A percentile compares a stretch with the other conserved stretches of the same genome.
These are phyloP conservation scores for Cladophialophora immunda DNA, from an alignment of 2,329 filamentous ascomycete genomes.

Conservation along the genomic window DNA sequence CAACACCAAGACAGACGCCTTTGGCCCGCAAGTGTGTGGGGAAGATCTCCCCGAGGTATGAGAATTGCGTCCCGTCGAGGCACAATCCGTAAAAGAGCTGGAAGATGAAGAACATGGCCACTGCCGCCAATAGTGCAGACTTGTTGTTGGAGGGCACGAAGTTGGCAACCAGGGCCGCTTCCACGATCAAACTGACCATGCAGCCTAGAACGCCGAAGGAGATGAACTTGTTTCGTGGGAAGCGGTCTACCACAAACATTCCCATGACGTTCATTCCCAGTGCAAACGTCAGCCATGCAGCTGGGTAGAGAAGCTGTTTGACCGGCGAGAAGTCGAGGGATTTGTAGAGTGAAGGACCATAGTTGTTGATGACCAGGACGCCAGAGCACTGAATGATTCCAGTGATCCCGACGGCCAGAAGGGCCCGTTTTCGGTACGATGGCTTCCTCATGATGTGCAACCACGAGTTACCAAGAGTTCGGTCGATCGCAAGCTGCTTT, in stretches of 20 bases:
- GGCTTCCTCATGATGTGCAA: slow-evolving; percentile 35
- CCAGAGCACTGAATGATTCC: slow-evolving; percentile 44
- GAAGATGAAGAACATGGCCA: slow-evolving; percentile 54
- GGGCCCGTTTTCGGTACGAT: slow-evolving; percentile 33
- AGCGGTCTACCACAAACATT: slow-evolving; percentile 34
- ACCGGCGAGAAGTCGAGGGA: slow-evolving; percentile 54
- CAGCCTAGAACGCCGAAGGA: slow-evolving; percentile 51
- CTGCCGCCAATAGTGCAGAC: slow-evolving; percentile 46
- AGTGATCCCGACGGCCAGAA: slow-evolving; percentile 34
- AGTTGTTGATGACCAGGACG: slow-evolving; percentile 55
- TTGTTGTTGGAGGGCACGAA: slow-evolving; percentile 48
- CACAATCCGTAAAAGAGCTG: slow-evolving; percentile 54
- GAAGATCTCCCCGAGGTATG: slow-evolving; percentile 58
- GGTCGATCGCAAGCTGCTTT: slow-evolving; percentile 37
- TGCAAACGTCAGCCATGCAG: slow-evolving; percentile 38
- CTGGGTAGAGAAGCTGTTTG: slow-evolving; percentile 37
- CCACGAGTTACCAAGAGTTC: slow-evolving; percentile 35
- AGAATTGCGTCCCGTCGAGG: slow-evolving; percentile 58
- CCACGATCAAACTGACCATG: slow-evolving; percentile 50
- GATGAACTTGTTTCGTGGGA: slow-evolving; percentile 36
- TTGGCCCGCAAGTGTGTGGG: slow-evolving; percentile 51
- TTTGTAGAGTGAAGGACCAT: slow-evolving; percentile 55
- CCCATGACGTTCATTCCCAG: slow-evolving; percentile 34
- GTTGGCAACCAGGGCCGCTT: slow-evolving; percentile 49
- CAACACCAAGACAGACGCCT: slow-evolving; percentile 45